Evolutionary conservation across 306 rosid genomes (phyloP).

Genomic region (Aeschynomene evenia): DNA sequence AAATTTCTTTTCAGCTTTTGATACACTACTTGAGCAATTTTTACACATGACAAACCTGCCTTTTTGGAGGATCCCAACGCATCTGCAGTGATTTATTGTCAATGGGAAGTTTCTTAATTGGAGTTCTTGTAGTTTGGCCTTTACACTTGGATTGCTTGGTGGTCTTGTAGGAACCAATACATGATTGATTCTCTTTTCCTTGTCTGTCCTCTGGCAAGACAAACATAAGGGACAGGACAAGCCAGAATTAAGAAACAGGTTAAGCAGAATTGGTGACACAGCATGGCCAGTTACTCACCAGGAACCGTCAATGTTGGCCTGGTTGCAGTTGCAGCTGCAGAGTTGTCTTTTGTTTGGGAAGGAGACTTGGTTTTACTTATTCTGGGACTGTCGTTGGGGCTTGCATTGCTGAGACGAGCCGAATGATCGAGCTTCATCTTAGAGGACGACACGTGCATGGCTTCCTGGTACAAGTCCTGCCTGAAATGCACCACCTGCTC

Average conservation of each 20-base stretch:
- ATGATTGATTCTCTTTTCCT: slow-evolving; percentile 63
- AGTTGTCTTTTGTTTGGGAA: slow-evolving; percentile 31
- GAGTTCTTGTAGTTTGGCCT: slow-evolving; percentile 30
- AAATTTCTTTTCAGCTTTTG: background rate
- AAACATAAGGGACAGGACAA: slow-evolving; percentile 16
- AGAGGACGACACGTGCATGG: slow-evolving; percentile 66
- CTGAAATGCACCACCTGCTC: slow-evolving; percentile 74
- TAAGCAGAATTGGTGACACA: slow-evolving; percentile 5
- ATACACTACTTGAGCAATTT: background rate
- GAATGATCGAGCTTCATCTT: slow-evolving; percentile 53
- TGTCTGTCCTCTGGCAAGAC: slow-evolving; percentile 53
- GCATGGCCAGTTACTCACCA: slow-evolving; percentile 41
- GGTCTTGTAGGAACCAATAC: slow-evolving; percentile 37
- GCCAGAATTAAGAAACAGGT: background rate
- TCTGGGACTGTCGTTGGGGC: slow-evolving; percentile 33
- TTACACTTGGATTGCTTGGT: slow-evolving; percentile 41
- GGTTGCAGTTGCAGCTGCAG: background rate
- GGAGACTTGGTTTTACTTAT: slow-evolving; percentile 33
- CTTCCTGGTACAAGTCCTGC: slow-evolving; percentile 78
- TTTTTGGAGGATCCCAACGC: slow-evolving; percentile 42
- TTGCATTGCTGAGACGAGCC: slow-evolving; percentile 28
- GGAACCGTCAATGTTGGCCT: slow-evolving; percentile 27
- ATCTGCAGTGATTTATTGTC: slow-evolving; percentile 50
- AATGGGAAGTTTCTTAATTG: slow-evolving; percentile 47
- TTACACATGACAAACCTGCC: slow-evolving; percentile 44